A percentile compares a stretch with the other conserved stretches of the same genome.
Evolutionary conservation across 1,139 yeast species (phyloP).

Genomic region (Hanseniaspora gamundiae): DNA sequence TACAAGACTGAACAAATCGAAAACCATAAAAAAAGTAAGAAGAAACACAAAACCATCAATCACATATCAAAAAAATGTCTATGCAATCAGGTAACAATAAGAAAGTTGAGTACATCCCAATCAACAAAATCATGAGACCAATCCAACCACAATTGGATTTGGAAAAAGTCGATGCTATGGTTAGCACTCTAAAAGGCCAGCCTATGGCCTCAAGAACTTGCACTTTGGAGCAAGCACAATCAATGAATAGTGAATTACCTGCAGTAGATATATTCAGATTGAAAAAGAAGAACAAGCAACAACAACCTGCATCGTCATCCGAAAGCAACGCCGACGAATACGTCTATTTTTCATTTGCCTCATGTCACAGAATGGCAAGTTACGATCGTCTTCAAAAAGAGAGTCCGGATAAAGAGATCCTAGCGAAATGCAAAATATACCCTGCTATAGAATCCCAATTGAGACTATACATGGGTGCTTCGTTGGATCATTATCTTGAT

Average conservation of each 20-base stretch:
- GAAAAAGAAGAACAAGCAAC: constrained; percentile 31
- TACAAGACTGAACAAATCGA: too few relatives aligned
- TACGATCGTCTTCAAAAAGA: constrained; percentile 42
- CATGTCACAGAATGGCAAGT: constrained; percentile 76
- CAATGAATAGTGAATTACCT: constrained; percentile 46
- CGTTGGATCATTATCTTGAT: not conserved
- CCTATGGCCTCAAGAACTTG: constrained; percentile 61
- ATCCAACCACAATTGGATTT: constrained; percentile 72
- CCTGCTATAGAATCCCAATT: constrained; percentile 59
- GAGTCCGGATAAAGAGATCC: constrained; percentile 18
- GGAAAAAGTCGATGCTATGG: constrained; percentile 68
- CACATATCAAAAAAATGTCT: constrained; percentile 23
- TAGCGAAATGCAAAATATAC: constrained; percentile 51
- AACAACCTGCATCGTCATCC: too few relatives aligned
- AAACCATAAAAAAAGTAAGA: not conserved
- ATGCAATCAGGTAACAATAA: constrained; percentile 36
- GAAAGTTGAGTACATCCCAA: constrained; percentile 47
- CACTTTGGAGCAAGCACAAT: constrained; percentile 33
- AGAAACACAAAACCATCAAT: not conserved
- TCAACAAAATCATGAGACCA: constrained; percentile 58
- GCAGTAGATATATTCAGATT: constrained; percentile 67
- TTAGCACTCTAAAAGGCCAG: constrained; percentile 50
- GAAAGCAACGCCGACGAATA: not conserved
- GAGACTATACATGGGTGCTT: constrained; percentile 47
- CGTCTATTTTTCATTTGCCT: constrained; percentile 70